Percentiles rank a stretch among this genome's conserved stretches.
These are phyloP conservation scores for Oldenlandia corymbosa DNA, from an alignment of 257 asterid genomes.

Conservation along the genomic window DNA sequence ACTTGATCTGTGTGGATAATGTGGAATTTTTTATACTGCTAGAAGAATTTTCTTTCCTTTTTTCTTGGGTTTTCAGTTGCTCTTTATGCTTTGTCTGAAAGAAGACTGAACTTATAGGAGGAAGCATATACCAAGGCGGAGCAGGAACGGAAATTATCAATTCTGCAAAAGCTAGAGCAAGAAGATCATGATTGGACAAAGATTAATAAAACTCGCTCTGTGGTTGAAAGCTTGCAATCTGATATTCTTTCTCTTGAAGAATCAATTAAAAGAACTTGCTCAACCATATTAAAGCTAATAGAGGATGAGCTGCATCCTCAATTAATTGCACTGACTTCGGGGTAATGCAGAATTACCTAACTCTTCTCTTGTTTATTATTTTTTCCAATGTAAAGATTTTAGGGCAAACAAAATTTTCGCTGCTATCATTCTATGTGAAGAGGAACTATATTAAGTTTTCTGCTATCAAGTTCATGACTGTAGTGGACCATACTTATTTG, in stretches of 20 bases:
- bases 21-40: background rate
- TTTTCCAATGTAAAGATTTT: no score
- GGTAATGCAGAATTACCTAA: no score
- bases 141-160: conserved; percentile 42
- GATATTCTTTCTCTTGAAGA: conserved; percentile 50
- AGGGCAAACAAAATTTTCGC: no score
- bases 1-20: background rate
- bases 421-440: no score
- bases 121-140: conserved; percentile 63
- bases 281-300: conserved; percentile 46
- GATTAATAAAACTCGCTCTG: conserved; percentile 53
- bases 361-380: background rate
- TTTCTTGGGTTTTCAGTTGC: no score
- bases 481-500: background rate
- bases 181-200: conserved; percentile 52
- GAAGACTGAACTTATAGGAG: conserved; percentile 34
- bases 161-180: conserved; percentile 60
- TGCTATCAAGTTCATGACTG: no score
- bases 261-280: conserved; percentile 46
- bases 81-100: background rate
- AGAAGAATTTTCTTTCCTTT: background rate
- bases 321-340: conserved; percentile 61
- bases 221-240: conserved; percentile 52
- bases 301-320: conserved; percentile 71
- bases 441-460: no score